Base-by-base conservation (phyloP, 2,329 filamentous ascomycete species). In the Neonectria faginata region DNA sequence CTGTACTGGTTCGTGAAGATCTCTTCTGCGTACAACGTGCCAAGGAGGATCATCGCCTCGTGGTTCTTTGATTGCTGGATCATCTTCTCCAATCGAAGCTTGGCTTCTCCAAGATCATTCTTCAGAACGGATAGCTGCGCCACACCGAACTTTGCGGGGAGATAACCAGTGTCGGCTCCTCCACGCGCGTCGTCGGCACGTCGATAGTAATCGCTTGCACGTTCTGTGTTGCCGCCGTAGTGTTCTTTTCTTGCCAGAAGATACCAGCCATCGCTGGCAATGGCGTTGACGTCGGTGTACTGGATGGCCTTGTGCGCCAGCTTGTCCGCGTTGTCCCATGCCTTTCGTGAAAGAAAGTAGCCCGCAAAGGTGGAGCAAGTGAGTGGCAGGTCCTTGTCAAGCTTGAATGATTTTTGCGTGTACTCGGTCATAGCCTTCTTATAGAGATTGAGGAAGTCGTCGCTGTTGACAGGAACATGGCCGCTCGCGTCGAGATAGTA, bases 191-290 rank as follows among this genome's bases (percentile, higher is more conserved):
- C 92, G 77, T 99, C 96, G 1, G 97, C 92, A 70, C 92, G 91
- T 60, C 90, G 89, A 79, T 99, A 99, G 78, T 91, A 97, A 73
- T 97, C 93, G 20, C 87, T 88, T 2, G 96, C 95, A 61, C 89
- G 90, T 20, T 90, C 85, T 7, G 88, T 80, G 62, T 97, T 90
- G 45, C 91, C 91, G 62, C 89, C 87, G 70, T 93, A 93, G 76
- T 99, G 96, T 68, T 95, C 93, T 77, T 97, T 97, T 65, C 94
- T 87, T 29, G 94, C 96, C 44, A 98, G 87, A 9, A 98, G 82
- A 79, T 97, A 99, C 94, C 95, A 98, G 39, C 96, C 97, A 76
- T 99, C 97, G 80, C 95, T 97, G 25, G 95, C 95, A 77, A 98
- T 93, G 3, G 94, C 93, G 77, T 97, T 97, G 71, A 98, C 93